A percentile compares a stretch with the other conserved stretches of the same genome.
These are phyloP conservation scores for Torrubiellomyces zombiae DNA, from an alignment of 2,329 filamentous ascomycete species.

Conservation along the genomic window DNA sequence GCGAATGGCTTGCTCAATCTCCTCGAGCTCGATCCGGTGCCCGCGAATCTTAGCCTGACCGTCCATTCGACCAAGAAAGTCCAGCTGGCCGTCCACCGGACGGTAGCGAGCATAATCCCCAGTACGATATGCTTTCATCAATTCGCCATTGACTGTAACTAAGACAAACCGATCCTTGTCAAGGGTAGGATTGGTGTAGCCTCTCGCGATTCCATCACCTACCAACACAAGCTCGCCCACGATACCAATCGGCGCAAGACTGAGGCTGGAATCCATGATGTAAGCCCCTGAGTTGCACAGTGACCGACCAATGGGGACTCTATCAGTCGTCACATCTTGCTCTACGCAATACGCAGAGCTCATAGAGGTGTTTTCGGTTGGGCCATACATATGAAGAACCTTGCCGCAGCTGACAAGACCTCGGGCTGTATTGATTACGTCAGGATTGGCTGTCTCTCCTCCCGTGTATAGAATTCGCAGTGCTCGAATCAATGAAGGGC, in stretches of 20 bases:
- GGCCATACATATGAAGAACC: conserved; percentile 6
- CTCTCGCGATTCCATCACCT: conserved; percentile 2
- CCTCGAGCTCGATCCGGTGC: conserved; percentile 2
- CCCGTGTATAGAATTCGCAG: no score
- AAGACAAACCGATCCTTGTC: no score
- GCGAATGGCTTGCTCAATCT: conserved; percentile 2
- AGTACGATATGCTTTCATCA: no score
- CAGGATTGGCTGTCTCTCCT: conserved; percentile 1
- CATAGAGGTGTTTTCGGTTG: conserved; percentile 7
- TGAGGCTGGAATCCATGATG: conserved; percentile 1
- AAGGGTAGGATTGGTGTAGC: not conserved
- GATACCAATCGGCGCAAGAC: not conserved
- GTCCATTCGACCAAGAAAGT: not conserved
- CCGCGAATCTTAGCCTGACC: conserved; percentile 2
- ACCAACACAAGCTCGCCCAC: conserved; percentile 1
- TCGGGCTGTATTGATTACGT: conserved; percentile 2
- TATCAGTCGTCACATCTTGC: not conserved
- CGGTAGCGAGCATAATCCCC: no score
- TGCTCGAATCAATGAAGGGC: no score
- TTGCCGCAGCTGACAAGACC: conserved; percentile 1
- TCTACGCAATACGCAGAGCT: conserved; percentile 3
- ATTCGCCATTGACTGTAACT: no score
- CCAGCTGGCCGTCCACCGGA: not conserved
- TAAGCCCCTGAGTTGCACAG: not conserved
- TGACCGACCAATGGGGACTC: conserved; percentile 1